Conservation (phyloP, 768 basidiomycete genomes). For the Neoboletus subvelutipes region DNA sequence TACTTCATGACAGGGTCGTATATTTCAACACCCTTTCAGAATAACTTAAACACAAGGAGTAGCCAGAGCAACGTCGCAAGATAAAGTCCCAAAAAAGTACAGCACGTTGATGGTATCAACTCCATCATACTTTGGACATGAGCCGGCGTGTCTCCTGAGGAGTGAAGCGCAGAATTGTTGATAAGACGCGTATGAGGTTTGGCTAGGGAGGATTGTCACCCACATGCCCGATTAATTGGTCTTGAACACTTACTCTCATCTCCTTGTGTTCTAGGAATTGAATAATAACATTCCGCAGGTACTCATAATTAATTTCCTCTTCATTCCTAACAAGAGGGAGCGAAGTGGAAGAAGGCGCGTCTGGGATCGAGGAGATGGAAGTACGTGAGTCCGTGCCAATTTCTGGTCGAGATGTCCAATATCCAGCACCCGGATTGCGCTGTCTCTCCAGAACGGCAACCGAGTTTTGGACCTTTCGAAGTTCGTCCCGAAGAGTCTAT, state of each 20-base stretch:
- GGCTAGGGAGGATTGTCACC: constrained; percentile 47
- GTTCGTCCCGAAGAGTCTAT: constrained; percentile 87
- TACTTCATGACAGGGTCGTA: neutral
- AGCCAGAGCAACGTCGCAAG: neutral
- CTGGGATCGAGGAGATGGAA: constrained; percentile 44
- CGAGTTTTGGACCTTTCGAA: constrained; percentile 94
- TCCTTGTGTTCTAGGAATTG: constrained; percentile 99
- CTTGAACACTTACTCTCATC: constrained; percentile 74
- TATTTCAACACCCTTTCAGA: neutral
- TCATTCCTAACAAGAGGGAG: constrained; percentile 49
- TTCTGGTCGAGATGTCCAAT: constrained; percentile 65
- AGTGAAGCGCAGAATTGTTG: constrained; percentile 91
- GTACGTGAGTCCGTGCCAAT: constrained; percentile 34
- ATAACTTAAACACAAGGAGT: neutral
- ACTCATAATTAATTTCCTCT: constrained; percentile 94
- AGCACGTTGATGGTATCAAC: constrained; percentile 1
- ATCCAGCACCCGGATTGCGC: constrained; percentile 91
- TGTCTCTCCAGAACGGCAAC: constrained; percentile 87
- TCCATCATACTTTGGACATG: constrained; percentile 72
- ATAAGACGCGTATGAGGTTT: constrained; percentile 86
- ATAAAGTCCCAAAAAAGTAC: neutral
- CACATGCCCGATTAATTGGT: neutral
- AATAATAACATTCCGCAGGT: constrained; percentile 91
- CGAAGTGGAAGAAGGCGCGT: constrained; percentile 37
- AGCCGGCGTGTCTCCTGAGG: constrained; percentile 91